Evolutionary conservation across 2,329 filamentous ascomycete species (phyloP), one percentile per base, ranked within the genome.

Genomic region (Fusarium equiseti): DNA sequence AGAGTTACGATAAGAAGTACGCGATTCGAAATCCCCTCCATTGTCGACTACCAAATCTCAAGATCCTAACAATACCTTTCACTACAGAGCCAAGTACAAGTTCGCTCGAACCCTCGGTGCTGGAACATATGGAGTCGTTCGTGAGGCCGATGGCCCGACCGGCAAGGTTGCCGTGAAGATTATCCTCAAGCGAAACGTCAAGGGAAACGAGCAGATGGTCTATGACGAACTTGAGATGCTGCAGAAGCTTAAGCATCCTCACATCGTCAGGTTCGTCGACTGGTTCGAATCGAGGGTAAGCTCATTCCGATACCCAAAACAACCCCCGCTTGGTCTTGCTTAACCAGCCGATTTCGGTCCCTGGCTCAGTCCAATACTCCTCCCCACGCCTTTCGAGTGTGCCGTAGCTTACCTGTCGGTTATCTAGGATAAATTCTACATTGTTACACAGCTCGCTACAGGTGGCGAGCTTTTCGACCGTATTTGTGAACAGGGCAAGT

Each of bases 171-270:
- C 96, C 43, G 89, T 99, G 82, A 99, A 99, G 87, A 98, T 99
- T 80, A 99, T 99, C 81, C 86, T 98, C 78, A 99, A 99, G 89
- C 98, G 97, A 86, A 98, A 97, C 82, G 95, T 99, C 79, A 97
- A 95, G 81, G 95, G 95, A 72, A 98, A 98, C 77, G 96, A 99
- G 85, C 90, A 92, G 81, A 99, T 99, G 96, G 96, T 99, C 43
- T 96, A 97, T 80, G 96, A 99, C 81, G 96, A 99, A 84, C 87
- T 99, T 76, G 89, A 94, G 73, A 94, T 99, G 90, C 88, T 99
- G 71, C 94, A 98, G 83, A 89, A 89, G 63, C 89, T 99, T 78
- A 89, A 94, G 78, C 96, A 99, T 80, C 92, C 94, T 56, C 94
- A 98, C 82, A 99, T 99, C 79, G 96, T 99, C 83, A 91, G 91